Evolutionary conservation across 2,329 filamentous ascomycete species (phyloP).

Genomic region (Cytospora mali): DNA sequence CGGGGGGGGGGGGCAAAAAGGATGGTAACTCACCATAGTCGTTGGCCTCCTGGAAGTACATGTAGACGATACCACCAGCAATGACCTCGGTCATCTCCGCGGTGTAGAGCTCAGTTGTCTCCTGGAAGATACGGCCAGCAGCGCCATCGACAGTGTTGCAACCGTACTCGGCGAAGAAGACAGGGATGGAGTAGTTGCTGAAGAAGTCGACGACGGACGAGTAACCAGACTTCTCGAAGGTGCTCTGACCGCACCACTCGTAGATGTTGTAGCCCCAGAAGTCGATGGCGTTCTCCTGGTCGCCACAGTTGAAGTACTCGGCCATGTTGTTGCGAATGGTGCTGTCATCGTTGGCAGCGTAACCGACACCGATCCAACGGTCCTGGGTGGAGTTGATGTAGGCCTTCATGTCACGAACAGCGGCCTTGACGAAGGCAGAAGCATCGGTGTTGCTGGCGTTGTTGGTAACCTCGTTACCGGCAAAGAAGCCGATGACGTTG

Average conservation of each 20-base stretch:
- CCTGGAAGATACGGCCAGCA: constrained; percentile 76
- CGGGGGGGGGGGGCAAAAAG: neutral
- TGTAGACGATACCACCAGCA: constrained; percentile 97
- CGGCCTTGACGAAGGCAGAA: constrained; percentile 95
- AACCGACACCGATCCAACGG: constrained; percentile 85
- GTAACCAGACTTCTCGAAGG: constrained; percentile 77
- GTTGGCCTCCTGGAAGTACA: constrained; percentile 93
- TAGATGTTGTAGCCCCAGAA: constrained; percentile 99
- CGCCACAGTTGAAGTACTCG: constrained; percentile 92
- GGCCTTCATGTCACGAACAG: constrained; percentile 91
- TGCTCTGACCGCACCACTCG: constrained; percentile 93
- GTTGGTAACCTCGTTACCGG: constrained; percentile 97
- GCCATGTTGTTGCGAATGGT: constrained; percentile 80
- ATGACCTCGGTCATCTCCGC: constrained; percentile 81
- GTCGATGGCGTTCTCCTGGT: constrained; percentile 69
- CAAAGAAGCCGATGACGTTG: constrained; percentile 97
- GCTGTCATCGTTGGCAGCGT: constrained; percentile 92
- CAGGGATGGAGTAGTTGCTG: constrained; percentile 83
- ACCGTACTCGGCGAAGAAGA: constrained; percentile 98
- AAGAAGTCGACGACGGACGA: constrained; percentile 84
- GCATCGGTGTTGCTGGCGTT: constrained; percentile 83
- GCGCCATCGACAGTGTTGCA: constrained; percentile 72
- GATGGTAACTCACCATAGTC: constrained; percentile 44
- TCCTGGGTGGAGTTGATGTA: constrained; percentile 84
- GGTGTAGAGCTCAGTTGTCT: constrained; percentile 81